phyloP scores from a whole-genome alignment of 225 moss, liverwort and hornwort genomes.

The Neckera pumila region DNA sequence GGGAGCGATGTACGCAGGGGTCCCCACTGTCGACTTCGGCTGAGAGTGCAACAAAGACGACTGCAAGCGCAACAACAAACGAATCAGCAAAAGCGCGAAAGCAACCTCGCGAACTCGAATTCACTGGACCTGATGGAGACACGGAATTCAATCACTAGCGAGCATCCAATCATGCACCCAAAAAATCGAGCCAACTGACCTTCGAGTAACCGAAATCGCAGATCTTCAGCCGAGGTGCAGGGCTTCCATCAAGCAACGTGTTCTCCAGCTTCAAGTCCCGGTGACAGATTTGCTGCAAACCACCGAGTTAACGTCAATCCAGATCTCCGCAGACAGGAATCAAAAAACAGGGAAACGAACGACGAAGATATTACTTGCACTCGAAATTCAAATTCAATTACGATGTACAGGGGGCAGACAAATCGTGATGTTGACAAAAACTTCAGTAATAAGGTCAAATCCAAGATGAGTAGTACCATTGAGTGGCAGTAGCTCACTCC shows the following conservation, averaged over 20 bases:
- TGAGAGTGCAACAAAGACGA: slow-evolving; percentile 89
- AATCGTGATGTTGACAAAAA: neutral
- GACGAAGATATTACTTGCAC: neutral
- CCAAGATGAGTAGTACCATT: slow-evolving; percentile 5
- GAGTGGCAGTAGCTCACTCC: slow-evolving; percentile 94
- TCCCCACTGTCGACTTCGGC: slow-evolving; percentile 97
- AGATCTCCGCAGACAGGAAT: neutral
- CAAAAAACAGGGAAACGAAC: neutral
- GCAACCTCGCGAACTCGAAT: neutral
- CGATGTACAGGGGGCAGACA: neutral
- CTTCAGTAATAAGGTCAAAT: rapidly evolving
- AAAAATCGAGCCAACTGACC: neutral
- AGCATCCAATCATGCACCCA: neutral
- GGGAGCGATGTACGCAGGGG: slow-evolving; percentile 95
- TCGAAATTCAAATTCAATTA: neutral
- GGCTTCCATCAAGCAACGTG: slow-evolving; percentile 84
- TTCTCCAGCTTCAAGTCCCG: slow-evolving; percentile 96
- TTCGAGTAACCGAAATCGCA: slow-evolving; percentile 78
- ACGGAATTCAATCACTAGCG: neutral
- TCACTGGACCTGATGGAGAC: too few relatives aligned
- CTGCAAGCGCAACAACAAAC: slow-evolving; percentile 7
- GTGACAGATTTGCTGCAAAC: slow-evolving; percentile 75
- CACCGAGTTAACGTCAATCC: neutral
- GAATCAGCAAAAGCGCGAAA: neutral
- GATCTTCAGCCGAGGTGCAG: slow-evolving; percentile 87